Percentiles rank a stretch among this genome's conserved stretches.
phyloP scores from a whole-genome alignment of 805 yeast species.

The Yarrowia sp. region DNA sequence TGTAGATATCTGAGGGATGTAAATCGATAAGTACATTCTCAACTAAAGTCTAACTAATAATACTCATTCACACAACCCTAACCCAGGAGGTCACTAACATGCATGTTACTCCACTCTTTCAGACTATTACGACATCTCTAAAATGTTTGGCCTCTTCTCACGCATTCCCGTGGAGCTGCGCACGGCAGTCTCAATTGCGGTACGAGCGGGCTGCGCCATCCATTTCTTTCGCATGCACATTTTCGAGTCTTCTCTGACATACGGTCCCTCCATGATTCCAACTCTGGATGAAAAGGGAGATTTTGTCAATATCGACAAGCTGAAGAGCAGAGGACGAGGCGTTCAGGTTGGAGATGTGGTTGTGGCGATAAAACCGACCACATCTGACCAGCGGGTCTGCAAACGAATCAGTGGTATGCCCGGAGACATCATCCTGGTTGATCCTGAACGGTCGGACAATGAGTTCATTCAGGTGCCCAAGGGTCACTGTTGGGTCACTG shows the following conservation, averaged over 20 bases:
- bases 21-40: too few species aligned
- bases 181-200: slow-evolving; percentile 46
- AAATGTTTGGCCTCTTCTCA: slow-evolving; percentile 6
- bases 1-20: too few species aligned
- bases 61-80: neutral
- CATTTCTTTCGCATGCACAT: slow-evolving; percentile 73
- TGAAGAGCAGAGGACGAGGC: slow-evolving; percentile 66
- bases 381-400: slow-evolving; percentile 84
- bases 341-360: slow-evolving; percentile 83
- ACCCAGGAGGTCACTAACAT: neutral
- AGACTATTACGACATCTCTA: neutral
- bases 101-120: slow-evolving; percentile 17
- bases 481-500: slow-evolving; percentile 98
- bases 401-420: slow-evolving; percentile 96
- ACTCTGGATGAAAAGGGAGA: slow-evolving; percentile 78
- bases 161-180: slow-evolving; percentile 39
- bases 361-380: slow-evolving; percentile 89
- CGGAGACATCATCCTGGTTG: slow-evolving; percentile 82
- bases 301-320: slow-evolving; percentile 78
- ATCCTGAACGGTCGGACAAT: slow-evolving; percentile 54
- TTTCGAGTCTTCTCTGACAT: slow-evolving; percentile 79
- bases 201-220: slow-evolving; percentile 51
- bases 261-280: slow-evolving; percentile 96
- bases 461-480: slow-evolving; percentile 80
- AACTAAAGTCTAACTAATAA: neutral